phyloP scores from a whole-genome alignment of 2,329 filamentous ascomycete species.

The Fusarium sp. region DNA sequence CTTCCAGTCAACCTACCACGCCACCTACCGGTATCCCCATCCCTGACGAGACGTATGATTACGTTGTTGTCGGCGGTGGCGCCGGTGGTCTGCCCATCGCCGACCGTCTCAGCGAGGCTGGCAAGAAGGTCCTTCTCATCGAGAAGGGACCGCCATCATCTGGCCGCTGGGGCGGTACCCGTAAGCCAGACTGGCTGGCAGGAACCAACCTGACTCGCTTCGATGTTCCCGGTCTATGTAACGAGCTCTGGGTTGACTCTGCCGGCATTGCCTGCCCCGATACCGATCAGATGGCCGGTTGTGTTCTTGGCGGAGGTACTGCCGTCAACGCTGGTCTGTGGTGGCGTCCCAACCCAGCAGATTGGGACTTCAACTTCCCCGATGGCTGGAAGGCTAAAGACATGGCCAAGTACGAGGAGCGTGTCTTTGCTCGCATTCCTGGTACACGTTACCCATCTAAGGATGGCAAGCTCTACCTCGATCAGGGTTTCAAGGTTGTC shows the following conservation, averaged over 20 bases:
- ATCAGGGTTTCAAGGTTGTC: conserved; percentile 18
- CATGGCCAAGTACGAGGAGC: conserved; percentile 19
- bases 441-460: conserved; percentile 11
- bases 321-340: conserved; percentile 20
- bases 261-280: conserved; percentile 14
- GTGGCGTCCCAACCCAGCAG: conserved; percentile 18
- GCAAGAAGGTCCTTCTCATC: conserved; percentile 16
- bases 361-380: conserved; percentile 21
- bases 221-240: conserved; percentile 16
- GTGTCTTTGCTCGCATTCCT: conserved; percentile 17
- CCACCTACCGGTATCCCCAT: conserved; percentile 15
- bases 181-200: conserved; percentile 20
- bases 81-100: conserved; percentile 17
- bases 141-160: conserved; percentile 18
- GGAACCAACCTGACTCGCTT: conserved; percentile 16
- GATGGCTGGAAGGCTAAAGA: conserved; percentile 23
- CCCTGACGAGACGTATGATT: conserved; percentile 14
- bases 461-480: conserved; percentile 19
- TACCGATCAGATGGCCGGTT: conserved; percentile 21
- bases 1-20: neutral
- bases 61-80: conserved; percentile 11
- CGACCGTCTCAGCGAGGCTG: conserved; percentile 19
- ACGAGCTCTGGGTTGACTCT: conserved; percentile 16
- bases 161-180: conserved; percentile 15
- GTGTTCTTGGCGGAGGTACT: conserved; percentile 20